Conservation (phyloP, 108 stramenopile genomes). For the Cyclotella baltica region DNA sequence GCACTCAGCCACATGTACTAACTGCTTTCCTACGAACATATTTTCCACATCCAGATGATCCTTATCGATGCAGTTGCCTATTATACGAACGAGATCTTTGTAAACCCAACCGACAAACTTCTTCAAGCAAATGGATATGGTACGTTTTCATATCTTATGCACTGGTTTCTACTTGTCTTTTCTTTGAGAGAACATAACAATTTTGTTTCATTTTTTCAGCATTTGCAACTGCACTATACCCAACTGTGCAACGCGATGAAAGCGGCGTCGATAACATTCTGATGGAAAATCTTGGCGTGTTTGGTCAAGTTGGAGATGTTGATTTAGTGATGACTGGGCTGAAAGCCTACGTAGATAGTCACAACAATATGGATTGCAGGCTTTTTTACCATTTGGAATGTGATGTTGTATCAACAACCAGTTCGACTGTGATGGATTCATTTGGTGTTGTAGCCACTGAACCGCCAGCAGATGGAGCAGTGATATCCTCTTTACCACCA, state of each 20-base stretch:
- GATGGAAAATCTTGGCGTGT: slow-evolving; percentile 34
- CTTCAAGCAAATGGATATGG: slow-evolving; percentile 33
- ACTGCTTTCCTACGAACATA: neutral
- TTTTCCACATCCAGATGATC: slow-evolving; percentile 1
- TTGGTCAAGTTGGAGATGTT: slow-evolving; percentile 24
- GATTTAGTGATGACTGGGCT: slow-evolving; percentile 30
- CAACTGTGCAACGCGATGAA: slow-evolving; percentile 15
- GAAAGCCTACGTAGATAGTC: slow-evolving; percentile 14
- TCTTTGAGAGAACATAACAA: neutral
- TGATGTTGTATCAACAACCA: neutral
- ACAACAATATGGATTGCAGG: slow-evolving; percentile 31
- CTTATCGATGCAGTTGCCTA: slow-evolving; percentile 39
- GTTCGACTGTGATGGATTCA: neutral
- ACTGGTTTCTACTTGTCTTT: neutral
- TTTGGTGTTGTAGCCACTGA: neutral
- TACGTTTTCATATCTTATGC: neutral
- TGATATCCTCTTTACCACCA: too few species aligned
- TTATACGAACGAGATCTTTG: slow-evolving; percentile 18
- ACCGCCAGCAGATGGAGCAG: too few species aligned
- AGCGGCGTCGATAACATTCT: slow-evolving; percentile 6
- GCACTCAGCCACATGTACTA: neutral
- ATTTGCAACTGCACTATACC: slow-evolving; percentile 32
- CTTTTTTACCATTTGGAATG: slow-evolving; percentile 17
- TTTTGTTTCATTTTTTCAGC: neutral
- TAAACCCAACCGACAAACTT: slow-evolving; percentile 13